phyloP scores from a whole-genome alignment of 2,329 filamentous ascomycete species.

The Mycosphaerella arachidis region DNA sequence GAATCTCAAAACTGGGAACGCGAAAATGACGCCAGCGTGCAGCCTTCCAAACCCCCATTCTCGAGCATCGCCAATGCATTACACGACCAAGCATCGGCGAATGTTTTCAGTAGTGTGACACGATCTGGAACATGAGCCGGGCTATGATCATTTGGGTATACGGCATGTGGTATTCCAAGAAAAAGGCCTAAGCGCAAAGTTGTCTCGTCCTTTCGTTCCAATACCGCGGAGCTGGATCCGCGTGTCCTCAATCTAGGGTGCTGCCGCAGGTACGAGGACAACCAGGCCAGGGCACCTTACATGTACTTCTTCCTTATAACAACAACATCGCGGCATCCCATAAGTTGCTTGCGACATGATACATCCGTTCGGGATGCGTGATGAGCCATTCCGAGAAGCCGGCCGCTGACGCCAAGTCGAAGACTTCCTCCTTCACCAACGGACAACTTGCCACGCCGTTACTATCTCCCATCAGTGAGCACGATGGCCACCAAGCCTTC shows the following conservation, averaged over 20 bases:
- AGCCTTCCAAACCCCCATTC: not conserved
- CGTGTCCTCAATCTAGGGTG: not conserved
- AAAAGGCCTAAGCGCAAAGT: not conserved
- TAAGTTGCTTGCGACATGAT: not conserved
- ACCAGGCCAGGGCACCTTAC: not conserved
- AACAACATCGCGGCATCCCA: not conserved
- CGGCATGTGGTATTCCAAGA: not conserved
- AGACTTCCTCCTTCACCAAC: conserved; percentile 4
- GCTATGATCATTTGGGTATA: not conserved
- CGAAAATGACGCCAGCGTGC: not conserved
- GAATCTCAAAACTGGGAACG: not conserved
- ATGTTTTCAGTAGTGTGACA: not conserved
- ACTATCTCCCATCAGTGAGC: conserved; percentile 16
- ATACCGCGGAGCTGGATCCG: not conserved
- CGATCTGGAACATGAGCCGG: not conserved
- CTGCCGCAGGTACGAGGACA: not conserved
- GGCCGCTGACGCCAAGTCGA: conserved; percentile 8
- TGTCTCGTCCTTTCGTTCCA: not conserved
- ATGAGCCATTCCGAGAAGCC: conserved; percentile 12
- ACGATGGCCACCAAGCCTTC: conserved; percentile 4
- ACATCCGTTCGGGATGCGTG: conserved; percentile 3
- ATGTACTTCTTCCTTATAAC: not conserved
- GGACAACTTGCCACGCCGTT: conserved; percentile 17
- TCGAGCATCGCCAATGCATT: not conserved
- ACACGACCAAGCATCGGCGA: no score